phyloP scores from a whole-genome alignment of 306 rosid species.

The Sicyos edulis region DNA sequence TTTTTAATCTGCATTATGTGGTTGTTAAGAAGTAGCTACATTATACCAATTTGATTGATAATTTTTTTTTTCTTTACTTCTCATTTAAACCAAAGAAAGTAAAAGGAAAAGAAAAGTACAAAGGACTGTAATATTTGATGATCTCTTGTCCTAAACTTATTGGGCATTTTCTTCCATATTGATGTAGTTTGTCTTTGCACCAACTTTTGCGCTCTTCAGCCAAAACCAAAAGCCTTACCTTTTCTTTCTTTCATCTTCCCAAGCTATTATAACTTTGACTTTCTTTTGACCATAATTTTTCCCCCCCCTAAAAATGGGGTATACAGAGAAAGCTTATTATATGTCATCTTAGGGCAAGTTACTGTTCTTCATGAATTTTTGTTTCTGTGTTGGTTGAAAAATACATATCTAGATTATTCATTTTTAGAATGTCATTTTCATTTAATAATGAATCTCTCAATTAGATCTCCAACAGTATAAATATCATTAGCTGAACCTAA shows the following conservation, averaged over 20 bases:
- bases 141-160: neutral
- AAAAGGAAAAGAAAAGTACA: neutral
- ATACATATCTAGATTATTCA: neutral
- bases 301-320: neutral
- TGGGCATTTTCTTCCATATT: neutral
- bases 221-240: constrained; percentile 4
- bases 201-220: constrained; percentile 8
- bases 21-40: no score
- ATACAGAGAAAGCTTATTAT: neutral
- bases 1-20: no score
- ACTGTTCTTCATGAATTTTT: neutral
- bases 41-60: no score
- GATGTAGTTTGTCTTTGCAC: constrained; percentile 14
- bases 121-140: neutral
- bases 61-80: neutral
- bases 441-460: neutral
- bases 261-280: neutral
- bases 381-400: neutral
- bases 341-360: no score
- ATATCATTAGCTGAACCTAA: neutral
- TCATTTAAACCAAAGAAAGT: neutral
- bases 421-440: neutral
- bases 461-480: no score
- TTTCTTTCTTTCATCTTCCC: neutral
- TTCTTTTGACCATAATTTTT: neutral